Evolutionary conservation across 2,329 filamentous ascomycete genomes (phyloP), one percentile per base, ranked within the genome.

Genomic region (Fusarium sp.): DNA sequence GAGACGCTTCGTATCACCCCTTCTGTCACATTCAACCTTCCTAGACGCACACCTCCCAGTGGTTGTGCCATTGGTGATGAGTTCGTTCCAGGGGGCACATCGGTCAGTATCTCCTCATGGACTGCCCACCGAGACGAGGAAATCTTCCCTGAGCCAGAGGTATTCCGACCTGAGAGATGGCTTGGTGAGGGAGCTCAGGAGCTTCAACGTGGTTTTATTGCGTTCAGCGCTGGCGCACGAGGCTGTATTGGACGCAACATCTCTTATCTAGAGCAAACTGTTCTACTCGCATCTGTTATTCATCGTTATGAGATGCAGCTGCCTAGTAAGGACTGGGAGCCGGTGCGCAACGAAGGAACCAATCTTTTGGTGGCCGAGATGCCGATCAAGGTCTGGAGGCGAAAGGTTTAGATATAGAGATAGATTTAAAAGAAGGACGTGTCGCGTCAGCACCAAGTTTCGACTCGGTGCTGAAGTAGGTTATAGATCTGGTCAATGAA

Each of bases 81-180:
- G 17, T 62, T 62, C 4, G 22, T 54, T n/a, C 58, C 58, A 0
- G 33, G 58, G 1, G 28, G 10, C 2, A 62, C 54, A 0, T 45
- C 58, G 7, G 9, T 59, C 1, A 62, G 58, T 8, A 28, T 52
- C 7, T 45, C 58, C 2, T 59, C 59, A 5, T 62, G 46, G 19
- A 36, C 45, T 1, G 31, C 59, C 1, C 55, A 54, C 15, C 59
- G 42, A 10, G 42, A 44, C 1, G 53, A 14, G 9, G 13, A 62
- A 2, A 43, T 62, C 6, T 56, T 56, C 17, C 22, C 43, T 3
- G 55, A 62, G 36, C 46, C 46, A 1, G 13, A 47, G 28, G 34
- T 53, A 0, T 62, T 60, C 31, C 36, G 22, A 2, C 59, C 55
- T 0, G 55, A 54, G 5, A 24, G 59, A 39, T 62, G 55, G 59